phyloP scores from a whole-genome alignment of 192 early-diverging fungal genomes.

The Backusella tarrabulga region DNA sequence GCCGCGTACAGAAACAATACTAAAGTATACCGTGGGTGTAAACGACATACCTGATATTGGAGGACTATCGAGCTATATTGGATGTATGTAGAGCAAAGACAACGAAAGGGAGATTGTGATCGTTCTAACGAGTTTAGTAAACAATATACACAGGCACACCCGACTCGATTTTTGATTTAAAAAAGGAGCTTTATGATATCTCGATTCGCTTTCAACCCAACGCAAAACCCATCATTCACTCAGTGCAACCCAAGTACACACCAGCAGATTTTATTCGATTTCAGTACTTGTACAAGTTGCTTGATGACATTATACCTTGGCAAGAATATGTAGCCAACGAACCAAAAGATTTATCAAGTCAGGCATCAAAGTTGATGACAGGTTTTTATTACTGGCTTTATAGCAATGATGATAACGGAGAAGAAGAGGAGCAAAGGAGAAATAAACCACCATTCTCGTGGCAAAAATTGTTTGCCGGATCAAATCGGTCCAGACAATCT shows the following conservation, averaged over 20 bases:
- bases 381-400: slow-evolving; percentile 16
- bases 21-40: slow-evolving; percentile 46
- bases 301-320: background rate
- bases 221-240: background rate
- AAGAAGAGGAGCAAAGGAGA: slow-evolving; percentile 12
- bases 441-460: slow-evolving; percentile 9
- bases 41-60: slow-evolving; percentile 44
- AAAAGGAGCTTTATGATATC: slow-evolving; percentile 47
- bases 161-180: slow-evolving; percentile 47
- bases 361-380: slow-evolving; percentile 4
- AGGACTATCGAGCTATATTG: slow-evolving; percentile 40
- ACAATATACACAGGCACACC: slow-evolving; percentile 41
- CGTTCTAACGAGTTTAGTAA: background rate
- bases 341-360: slow-evolving; percentile 7
- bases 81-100: slow-evolving; percentile 36
- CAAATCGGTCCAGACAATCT: background rate
- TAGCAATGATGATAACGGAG: background rate
- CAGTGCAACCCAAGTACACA: slow-evolving; percentile 13
- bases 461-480: slow-evolving; percentile 23
- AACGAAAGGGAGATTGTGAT: background rate
- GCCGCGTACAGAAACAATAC: background rate
- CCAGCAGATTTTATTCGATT: slow-evolving; percentile 43
- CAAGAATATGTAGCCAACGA: slow-evolving; percentile 4
- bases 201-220: slow-evolving; percentile 36
- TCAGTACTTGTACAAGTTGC: slow-evolving; percentile 35